These are phyloP conservation scores for Thermomyces lanuginosus DNA, from an alignment of 2,329 filamentous ascomycete genomes.

Conservation along the genomic window DNA sequence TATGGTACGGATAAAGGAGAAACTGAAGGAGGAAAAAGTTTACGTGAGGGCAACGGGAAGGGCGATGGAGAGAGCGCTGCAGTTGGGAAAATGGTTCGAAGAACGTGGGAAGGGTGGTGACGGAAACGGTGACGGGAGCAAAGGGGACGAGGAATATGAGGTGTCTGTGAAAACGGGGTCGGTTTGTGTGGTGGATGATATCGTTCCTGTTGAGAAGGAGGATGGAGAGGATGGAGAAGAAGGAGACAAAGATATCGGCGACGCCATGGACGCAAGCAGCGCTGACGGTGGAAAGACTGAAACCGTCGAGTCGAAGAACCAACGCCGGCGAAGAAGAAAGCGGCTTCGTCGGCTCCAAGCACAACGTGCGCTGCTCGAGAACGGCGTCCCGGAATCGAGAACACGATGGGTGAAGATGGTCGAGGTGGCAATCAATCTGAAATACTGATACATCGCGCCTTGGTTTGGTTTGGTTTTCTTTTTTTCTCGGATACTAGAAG, in stretches of 20 bases:
- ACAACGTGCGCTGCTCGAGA: constrained; percentile 13
- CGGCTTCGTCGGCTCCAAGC: constrained; percentile 15
- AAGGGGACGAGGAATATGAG: constrained; percentile 28
- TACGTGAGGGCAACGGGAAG: constrained; percentile 44
- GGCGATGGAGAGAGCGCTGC: constrained; percentile 41
- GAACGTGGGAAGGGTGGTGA: constrained; percentile 19
- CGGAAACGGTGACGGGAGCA: no score
- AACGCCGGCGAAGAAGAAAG: constrained; percentile 9
- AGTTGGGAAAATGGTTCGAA: constrained; percentile 41
- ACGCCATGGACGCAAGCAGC: not conserved
- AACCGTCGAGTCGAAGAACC: constrained; percentile 7
- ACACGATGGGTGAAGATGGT: constrained; percentile 33
- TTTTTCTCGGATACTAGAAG: no score
- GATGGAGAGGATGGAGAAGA: constrained; percentile 10
- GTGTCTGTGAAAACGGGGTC: constrained; percentile 40
- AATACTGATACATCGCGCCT: constrained; percentile 18
- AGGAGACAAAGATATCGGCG: not conserved
- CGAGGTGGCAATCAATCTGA: constrained; percentile 28
- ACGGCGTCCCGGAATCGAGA: constrained; percentile 25
- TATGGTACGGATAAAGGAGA: constrained; percentile 18
- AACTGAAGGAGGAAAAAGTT: constrained; percentile 32
- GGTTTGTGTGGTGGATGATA: constrained; percentile 44
- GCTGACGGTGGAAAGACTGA: constrained; percentile 6
- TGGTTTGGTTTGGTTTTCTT: no score
- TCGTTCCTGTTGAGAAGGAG: constrained; percentile 28